Evolutionary conservation across 2,329 filamentous ascomycete genomes (phyloP).

Genomic region (Stemphylium lycopersici): DNA sequence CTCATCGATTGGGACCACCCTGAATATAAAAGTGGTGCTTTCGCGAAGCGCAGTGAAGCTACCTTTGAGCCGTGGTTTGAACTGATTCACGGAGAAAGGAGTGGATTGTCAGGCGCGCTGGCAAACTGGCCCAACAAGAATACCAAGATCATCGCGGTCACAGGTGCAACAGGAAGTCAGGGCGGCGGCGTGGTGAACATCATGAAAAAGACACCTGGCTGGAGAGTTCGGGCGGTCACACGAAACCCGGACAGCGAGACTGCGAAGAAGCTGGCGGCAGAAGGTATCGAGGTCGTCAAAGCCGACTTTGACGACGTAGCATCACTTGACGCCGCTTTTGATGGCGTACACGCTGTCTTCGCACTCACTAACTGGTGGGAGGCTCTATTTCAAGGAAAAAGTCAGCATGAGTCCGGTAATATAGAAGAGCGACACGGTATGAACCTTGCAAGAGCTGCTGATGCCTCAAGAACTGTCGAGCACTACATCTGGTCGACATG

Average conservation of each 20-base stretch:
- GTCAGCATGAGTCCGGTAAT: constrained; percentile 41
- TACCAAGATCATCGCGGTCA: constrained; percentile 32
- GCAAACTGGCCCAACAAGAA: constrained; percentile 30
- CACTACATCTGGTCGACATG: constrained; percentile 57
- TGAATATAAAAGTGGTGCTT: constrained; percentile 49
- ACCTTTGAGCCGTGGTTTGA: constrained; percentile 58
- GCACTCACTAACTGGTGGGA: constrained; percentile 54
- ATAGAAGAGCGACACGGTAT: constrained; percentile 51
- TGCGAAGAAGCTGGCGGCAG: constrained; percentile 26
- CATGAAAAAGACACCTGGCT: constrained; percentile 30
- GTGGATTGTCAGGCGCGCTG: constrained; percentile 48
- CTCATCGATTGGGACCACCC: constrained; percentile 45
- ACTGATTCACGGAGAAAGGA: constrained; percentile 53
- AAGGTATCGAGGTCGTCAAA: constrained; percentile 29
- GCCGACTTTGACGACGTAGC: constrained; percentile 29
- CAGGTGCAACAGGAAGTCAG: constrained; percentile 37
- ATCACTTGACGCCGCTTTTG: constrained; percentile 26
- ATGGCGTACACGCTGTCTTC: constrained; percentile 42
- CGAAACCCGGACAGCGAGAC: constrained; percentile 26
- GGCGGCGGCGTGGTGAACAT: constrained; percentile 36
- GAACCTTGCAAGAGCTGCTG: constrained; percentile 53
- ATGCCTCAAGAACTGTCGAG: constrained; percentile 45
- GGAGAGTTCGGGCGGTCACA: constrained; percentile 33
- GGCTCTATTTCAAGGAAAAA: constrained; percentile 35
- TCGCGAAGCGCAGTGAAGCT: constrained; percentile 51